Evolutionary conservation across 2,329 filamentous ascomycete genomes (phyloP), one percentile per base, ranked within the genome.

Genomic region (Sodiomyces alkalinus): DNA sequence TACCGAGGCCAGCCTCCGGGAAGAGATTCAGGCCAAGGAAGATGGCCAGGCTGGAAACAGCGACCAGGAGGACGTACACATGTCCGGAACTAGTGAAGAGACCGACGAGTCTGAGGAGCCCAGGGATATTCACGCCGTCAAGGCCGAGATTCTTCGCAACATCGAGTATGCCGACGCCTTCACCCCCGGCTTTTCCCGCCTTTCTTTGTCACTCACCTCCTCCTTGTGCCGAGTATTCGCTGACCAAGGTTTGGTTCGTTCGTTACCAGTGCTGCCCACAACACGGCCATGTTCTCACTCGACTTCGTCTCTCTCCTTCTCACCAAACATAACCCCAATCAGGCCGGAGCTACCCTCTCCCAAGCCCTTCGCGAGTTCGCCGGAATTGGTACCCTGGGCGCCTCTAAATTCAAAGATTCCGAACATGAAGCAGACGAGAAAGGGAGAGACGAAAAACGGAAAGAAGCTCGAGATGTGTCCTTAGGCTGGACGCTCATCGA

Each of bases 251-350:
- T 19, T 9, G 32, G 54, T n/a, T n/a, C n/a, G n/a, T n/a, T n/a
- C n/a, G n/a, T n/a, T n/a, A n/a, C n/a, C 46, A 64, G 54, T 48
- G 56, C 41, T 6, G 60, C 60, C 8, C 60, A 69, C 31, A 68
- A 77, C 39, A 67, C 71, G 30, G 65, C 75, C 22, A 62, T 79
- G 45, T 64, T 80, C 34, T 73, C 76, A 6, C 70, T 92, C 42
- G 82, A 93, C 48, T 81, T 86, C 42, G 57, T 92, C 31, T 92
- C 85, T 17, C 66, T 92, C 6, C 62, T 92, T 1, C 62, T 90
- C 11, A 82, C 81, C n/a, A 86, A 85, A 48, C 71, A 90, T 45
- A 62, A 62, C n/a, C 79, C 81, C 1, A 69, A 67, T 7, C 70
- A 76, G 38, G 80, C 77, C 5, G 63, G 73, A 40, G 51, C 61